Base-by-base conservation (phyloP, 495 filamentous ascomycete species). In the Penicillium desertorum region DNA sequence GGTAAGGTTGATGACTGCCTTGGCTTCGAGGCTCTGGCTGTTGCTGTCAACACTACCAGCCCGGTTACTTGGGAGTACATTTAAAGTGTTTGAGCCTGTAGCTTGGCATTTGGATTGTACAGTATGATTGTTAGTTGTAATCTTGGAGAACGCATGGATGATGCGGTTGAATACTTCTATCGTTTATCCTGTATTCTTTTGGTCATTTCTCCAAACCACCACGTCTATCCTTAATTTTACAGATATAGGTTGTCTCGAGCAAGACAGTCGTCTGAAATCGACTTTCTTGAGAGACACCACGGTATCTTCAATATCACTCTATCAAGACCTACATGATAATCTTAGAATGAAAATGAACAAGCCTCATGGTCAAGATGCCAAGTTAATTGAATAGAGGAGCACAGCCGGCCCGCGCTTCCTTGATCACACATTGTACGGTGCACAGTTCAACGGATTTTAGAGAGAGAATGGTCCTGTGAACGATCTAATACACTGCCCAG, bases 21-120 rank as follows among this genome's bases (percentile, higher is more conserved):
- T 30, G 69, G 69, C 14, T 74, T 75, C 23, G 62, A 64, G 43
- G 66, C 71, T 17, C 37, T 69, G 20, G 62, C 69, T 45, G 52
- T 64, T 10, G 17, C 51, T 19, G 11, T 50, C 36, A 60, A 57
- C 43, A 42, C 51, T 12, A 60, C 52, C 11, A 50, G 45, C 20
- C 55, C 57, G 10, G 45, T 59, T 45, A 63, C 72, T 23, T 74
- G 69, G 71, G 62, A 75, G 66, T 75, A 75, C 30, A 59, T 69
- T 49, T 75, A 68, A 65, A 39, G 23, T 32, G 27, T 45, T 32
- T 48, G 32, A 57, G 17, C 25, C 22, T 42, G 12, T 36, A 42
- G n/a, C 23, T 53, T 54, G 20, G 29, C 14, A 39, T 12, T 30
- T 16, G 5, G 17, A 11, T 6, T 54, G 30, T 54, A 54, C 14